phyloP scores from a whole-genome alignment of 805 yeast genomes.

The Middelhovenomyces tepae region DNA sequence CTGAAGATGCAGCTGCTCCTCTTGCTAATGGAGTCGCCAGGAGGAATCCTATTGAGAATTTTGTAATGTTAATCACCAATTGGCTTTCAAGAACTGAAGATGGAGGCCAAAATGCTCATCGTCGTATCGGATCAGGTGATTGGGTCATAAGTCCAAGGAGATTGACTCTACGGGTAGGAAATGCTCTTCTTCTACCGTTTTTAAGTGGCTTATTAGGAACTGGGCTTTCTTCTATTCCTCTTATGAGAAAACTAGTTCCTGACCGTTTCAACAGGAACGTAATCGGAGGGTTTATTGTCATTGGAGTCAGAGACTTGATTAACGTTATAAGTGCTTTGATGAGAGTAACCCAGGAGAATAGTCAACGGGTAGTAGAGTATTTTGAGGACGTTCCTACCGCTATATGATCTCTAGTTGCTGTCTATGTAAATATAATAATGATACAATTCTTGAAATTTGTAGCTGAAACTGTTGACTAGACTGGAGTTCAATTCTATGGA shows the following conservation, averaged over 20 bases:
- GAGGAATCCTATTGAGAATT: background rate
- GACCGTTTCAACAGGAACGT: constrained; percentile 19
- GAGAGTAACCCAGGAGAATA: constrained; percentile 11
- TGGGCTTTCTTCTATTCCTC: constrained; percentile 10
- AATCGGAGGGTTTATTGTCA: constrained; percentile 17
- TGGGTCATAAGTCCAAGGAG: constrained; percentile 16
- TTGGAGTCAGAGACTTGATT: constrained; percentile 18
- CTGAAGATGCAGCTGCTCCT: constrained; percentile 1
- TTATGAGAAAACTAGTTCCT: constrained; percentile 12
- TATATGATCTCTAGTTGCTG: no score
- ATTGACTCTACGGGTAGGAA: constrained; percentile 10
- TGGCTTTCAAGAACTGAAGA: background rate
- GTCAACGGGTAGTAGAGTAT: constrained; percentile 14
- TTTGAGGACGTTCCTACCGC: constrained; percentile 9
- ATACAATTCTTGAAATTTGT: no score
- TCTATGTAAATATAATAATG: no score
- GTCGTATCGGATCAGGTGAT: constrained; percentile 5
- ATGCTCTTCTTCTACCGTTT: constrained; percentile 15
- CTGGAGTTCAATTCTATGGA: no score
- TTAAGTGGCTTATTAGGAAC: constrained; percentile 15
- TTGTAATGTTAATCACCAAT: background rate
- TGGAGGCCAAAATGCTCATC: background rate
- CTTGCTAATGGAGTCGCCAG: no score
- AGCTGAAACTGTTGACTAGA: no score
- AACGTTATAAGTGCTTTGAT: constrained; percentile 19